Evolutionary conservation across 148 eudicot species (phyloP).

Genomic region (Persicaria maculosa): DNA sequence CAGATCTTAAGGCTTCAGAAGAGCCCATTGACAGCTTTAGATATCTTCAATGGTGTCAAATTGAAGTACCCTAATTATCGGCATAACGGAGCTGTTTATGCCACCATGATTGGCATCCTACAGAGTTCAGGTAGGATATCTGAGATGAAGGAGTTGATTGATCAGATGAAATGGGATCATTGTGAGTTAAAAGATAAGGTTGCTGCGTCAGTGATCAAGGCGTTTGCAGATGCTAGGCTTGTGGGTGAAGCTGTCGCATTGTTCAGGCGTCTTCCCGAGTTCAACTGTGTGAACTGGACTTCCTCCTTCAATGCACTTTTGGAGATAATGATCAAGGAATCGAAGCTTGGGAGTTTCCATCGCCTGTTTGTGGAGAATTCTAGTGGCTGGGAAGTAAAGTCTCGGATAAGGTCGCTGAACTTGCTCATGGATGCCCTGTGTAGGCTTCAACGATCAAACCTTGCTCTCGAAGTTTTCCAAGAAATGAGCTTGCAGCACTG

Average conservation of each 20-base stretch:
- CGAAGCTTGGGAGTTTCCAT: constrained; percentile 44
- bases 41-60: constrained; percentile 60
- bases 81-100: constrained; percentile 74
- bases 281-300: constrained; percentile 84
- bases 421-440: constrained; percentile 66
- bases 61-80: constrained; percentile 52
- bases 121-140: constrained; percentile 41
- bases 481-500: constrained; percentile 62
- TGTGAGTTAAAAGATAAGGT: constrained; percentile 71
- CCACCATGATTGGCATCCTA: constrained; percentile 71
- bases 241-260: constrained; percentile 64
- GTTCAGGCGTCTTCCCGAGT: constrained; percentile 50
- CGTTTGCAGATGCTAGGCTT: constrained; percentile 57
- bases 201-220: constrained; percentile 47
- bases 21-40: constrained; percentile 41
- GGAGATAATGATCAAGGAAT: constrained; percentile 57
- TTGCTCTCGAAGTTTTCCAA: constrained; percentile 64
- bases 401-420: constrained; percentile 53
- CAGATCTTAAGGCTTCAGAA: constrained; percentile 45
- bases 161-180: constrained; percentile 65
- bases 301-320: constrained; percentile 66
- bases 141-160: constrained; percentile 68
- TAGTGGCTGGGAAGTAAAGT: constrained; percentile 67
- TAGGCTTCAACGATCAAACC: constrained; percentile 49
- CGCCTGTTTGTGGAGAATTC: constrained; percentile 51